Base-by-base conservation (phyloP, 1,284 basidiomycete genomes). In the Erythrobasidium hasegawianum region DNA sequence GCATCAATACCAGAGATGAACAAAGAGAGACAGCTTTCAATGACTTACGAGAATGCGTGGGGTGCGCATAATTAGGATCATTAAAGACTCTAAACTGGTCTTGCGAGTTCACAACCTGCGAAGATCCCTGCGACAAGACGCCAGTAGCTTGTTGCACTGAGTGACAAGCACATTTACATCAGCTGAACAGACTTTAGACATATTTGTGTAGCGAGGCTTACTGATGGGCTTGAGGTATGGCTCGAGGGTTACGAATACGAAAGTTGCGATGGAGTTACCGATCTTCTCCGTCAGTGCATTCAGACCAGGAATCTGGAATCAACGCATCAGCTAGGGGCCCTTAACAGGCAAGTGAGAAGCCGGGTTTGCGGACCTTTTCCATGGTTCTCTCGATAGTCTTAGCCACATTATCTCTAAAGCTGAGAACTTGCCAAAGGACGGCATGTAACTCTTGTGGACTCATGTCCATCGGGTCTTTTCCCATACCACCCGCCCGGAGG, bases 391-490 rank as follows among this genome's bases (percentile, higher is more conserved):
- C 85, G 64, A 97, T 90, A 76, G 85, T 87, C 83, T 85, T 78
- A 58, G 81, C 79, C 54, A 86, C 78, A 40, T 83, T 84, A 78
- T 97, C 93, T 57, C 91, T 83, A 78, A 94, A 93, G 52, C 82
- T 85, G 73, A 96, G 78, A 11, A 96, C 85, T 78, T 89, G 85
- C 91, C 91, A 95, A 14, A 95, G 78, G 2, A 85, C 84, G 1
- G 84, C 79, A 77, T 94, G 88, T 20, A 95, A 75, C 77, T 96
- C 91, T 76, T 94, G 89, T 1, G 93, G 91, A 61, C 80, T 86
- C 90, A 96, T 90, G 49, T 87, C 84, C 49, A 70, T 87, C 83
- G 0, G 87, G 88, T 56, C 10, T 82, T 57, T 54, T 8, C 53
- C 45, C 18, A 71, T 57, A 14, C 68, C 57, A 22, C 72, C 81